Percentiles rank a stretch among this genome's conserved stretches.
phyloP scores from a whole-genome alignment of 495 filamentous ascomycete genomes.

The Glonium stellatum region DNA sequence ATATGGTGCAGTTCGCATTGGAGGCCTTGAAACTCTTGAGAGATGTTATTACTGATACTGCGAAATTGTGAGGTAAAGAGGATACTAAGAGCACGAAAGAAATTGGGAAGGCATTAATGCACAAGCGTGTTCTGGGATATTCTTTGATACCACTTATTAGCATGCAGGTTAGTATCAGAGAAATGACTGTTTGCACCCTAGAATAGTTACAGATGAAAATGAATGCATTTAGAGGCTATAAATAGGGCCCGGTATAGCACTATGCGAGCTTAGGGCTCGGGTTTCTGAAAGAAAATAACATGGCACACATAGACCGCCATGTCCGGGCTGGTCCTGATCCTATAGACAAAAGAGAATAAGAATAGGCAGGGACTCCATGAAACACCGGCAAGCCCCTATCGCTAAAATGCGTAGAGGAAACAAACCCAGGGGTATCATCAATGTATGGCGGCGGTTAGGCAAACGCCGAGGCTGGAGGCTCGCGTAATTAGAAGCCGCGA shows the following conservation, averaged over 20 bases:
- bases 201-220: too few species aligned
- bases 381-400: neutral
- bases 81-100: too few species aligned
- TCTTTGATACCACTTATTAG: neutral
- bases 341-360: neutral
- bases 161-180: too few species aligned
- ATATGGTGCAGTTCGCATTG: slow-evolving; percentile 57
- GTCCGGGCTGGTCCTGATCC: neutral
- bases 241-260: too few species aligned
- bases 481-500: too few species aligned
- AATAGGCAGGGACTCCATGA: neutral
- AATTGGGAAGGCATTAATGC: neutral
- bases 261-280: too few species aligned
- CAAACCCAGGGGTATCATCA: neutral
- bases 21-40: slow-evolving; percentile 49
- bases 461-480: neutral
- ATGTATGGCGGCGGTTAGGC: neutral
- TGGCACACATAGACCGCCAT: neutral
- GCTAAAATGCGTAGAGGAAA: neutral
- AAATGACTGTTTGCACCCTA: too few species aligned
- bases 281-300: neutral
- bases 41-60: slow-evolving; percentile 49
- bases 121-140: neutral
- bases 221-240: too few species aligned
- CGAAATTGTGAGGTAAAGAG: slow-evolving; percentile 34